Base-by-base conservation (phyloP, 2,329 filamentous ascomycete genomes). In the Ophiostoma ips region DNA sequence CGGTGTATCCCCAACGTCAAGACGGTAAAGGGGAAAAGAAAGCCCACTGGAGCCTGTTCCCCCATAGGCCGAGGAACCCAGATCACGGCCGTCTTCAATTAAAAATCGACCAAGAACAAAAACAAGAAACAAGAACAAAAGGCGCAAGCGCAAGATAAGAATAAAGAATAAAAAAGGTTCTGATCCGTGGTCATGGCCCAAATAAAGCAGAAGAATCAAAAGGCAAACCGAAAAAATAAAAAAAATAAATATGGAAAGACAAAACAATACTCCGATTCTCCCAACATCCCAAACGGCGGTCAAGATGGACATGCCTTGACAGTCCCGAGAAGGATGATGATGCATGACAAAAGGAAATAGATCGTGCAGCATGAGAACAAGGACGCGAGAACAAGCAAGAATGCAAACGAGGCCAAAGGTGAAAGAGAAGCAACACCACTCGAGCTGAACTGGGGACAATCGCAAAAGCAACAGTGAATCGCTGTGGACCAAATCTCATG, bases 291-390 rank as follows among this genome's bases (percentile, higher is more conserved):
- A 15, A 19, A 16, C 43, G 30, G 41, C 16, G 12, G 16, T 33
- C n/a, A 43, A 43, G 40, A 30, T 13, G n/a, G 10, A 16, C 30
- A 4, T 28, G 24, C 24, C 40, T 24, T 30, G 8, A 9, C 15
- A 16, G n/a, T 15, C n/a, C 28, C 11, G 43, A 19, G 28, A 34
- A 37, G 21, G 34, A 12, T 30, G 46, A 21, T 11, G 35, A 40
- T 48, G 46, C 46, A 36, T 40, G 45, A 44, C 37, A 36, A 33
- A 49, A 45, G 35, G 24, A 31, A 34, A 38, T 48, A 43, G 40
- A 45, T 34, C 43, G 43, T 34, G 43, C 43, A 45, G 11, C 43
- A 45, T 34, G 10, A 43, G 24, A 21, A n/a, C n/a, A n/a, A n/a
- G n/a, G n/a, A n/a, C n/a, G n/a, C n/a, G n/a, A n/a, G n/a, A 43